phyloP scores from a whole-genome alignment of 805 yeast species.

The Spathaspora sp. region DNA sequence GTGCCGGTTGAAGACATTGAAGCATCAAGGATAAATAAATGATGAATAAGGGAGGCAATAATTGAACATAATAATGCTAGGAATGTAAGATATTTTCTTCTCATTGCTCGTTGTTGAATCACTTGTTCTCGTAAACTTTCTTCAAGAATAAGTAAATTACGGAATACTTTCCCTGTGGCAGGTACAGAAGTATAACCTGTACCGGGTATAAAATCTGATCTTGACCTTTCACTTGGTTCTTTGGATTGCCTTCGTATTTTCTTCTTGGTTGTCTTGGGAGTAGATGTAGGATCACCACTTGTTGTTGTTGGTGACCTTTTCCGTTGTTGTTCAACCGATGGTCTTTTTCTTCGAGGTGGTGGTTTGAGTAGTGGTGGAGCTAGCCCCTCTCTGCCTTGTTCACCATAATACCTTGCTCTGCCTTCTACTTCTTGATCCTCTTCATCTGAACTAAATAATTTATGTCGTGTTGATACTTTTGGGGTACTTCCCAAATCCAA shows the following conservation, averaged over 20 bases:
- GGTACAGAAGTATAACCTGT: constrained; percentile 33
- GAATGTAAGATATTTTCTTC: constrained; percentile 61
- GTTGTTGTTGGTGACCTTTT: neutral
- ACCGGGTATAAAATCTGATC: constrained; percentile 13
- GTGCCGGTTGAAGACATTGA: constrained; percentile 22
- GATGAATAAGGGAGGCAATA: constrained; percentile 38
- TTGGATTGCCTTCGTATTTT: constrained; percentile 21
- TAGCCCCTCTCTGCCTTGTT: neutral
- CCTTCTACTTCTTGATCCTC: neutral
- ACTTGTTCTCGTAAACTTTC: constrained; percentile 83
- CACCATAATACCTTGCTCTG: neutral
- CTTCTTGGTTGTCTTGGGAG: neutral
- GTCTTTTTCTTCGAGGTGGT: constrained; percentile 1
- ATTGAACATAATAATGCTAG: constrained; percentile 35
- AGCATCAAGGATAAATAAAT: constrained; percentile 27
- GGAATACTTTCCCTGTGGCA: constrained; percentile 69
- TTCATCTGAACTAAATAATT: neutral
- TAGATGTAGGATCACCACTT: neutral
- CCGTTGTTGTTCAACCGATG: neutral
- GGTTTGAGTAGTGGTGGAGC: neutral
- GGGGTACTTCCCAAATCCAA: constrained; percentile 12
- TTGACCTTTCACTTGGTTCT: constrained; percentile 8
- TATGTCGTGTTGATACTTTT: neutral
- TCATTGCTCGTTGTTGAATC: constrained; percentile 60
- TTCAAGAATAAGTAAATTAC: constrained; percentile 80